These are phyloP conservation scores for Talaromyces rugulosus DNA, from an alignment of 2,329 filamentous ascomycete species.

Conservation along the genomic window DNA sequence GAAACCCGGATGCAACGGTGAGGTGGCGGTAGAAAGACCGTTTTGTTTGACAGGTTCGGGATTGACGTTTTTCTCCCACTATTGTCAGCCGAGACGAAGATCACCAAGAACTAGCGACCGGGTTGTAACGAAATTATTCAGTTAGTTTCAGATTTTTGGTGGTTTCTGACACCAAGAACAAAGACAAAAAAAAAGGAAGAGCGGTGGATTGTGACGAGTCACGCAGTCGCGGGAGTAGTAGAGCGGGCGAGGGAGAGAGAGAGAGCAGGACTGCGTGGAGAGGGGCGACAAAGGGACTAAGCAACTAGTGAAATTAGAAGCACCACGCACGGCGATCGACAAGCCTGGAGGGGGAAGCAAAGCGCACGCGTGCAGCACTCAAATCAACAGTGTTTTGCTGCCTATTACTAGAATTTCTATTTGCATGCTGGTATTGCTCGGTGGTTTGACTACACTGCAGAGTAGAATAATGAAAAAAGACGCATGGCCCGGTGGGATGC, in stretches of 20 bases:
- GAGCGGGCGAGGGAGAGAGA: not conserved
- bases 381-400: too few relatives aligned
- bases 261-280: not conserved
- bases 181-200: not conserved
- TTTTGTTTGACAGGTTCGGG: not conserved
- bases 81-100: not conserved
- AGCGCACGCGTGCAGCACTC: too few relatives aligned
- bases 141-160: not conserved
- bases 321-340: not conserved
- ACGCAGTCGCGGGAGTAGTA: too few relatives aligned
- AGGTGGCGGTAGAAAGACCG: not conserved
- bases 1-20: not conserved
- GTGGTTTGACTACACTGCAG: too few relatives aligned
- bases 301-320: not conserved
- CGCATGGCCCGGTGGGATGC: too few relatives aligned
- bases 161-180: not conserved
- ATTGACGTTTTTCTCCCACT: not conserved
- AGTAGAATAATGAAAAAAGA: too few relatives aligned
- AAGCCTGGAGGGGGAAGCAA: not conserved
- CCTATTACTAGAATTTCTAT: too few relatives aligned
- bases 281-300: not conserved
- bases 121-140: too few relatives aligned
- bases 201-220: not conserved
- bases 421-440: too few relatives aligned
- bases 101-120: not conserved